phyloP scores from a whole-genome alignment of 2,329 filamentous ascomycete genomes.

The Rhynchosporium secalis region DNA sequence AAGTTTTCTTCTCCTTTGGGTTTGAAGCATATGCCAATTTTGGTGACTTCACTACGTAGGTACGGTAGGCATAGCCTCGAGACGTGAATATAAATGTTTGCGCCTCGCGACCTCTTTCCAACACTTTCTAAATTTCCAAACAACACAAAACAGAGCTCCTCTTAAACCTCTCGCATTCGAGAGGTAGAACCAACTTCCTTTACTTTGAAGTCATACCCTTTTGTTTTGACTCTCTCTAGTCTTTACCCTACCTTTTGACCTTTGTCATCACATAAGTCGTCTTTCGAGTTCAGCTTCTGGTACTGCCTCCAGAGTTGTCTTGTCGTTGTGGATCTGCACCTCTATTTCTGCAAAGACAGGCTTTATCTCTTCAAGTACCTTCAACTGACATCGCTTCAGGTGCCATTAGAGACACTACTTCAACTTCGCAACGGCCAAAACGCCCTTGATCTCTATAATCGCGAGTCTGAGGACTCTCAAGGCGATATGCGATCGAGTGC shows the following conservation, averaged over 20 bases:
- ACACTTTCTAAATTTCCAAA: not conserved
- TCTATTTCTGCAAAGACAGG: not conserved
- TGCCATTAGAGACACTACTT: constrained; percentile 47
- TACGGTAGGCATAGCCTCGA: not conserved
- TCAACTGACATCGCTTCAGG: constrained; percentile 38
- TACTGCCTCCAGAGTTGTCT: not conserved
- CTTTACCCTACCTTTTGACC: not conserved
- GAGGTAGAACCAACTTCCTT: not conserved
- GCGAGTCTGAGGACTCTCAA: constrained; percentile 21
- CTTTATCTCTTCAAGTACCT: not conserved
- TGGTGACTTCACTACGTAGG: not conserved
- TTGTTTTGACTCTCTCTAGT: not conserved
- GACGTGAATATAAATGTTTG: not conserved
- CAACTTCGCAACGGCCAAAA: constrained; percentile 47
- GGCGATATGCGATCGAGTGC: constrained; percentile 19
- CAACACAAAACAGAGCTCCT: not conserved
- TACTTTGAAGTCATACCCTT: not conserved
- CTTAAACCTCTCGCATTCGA: not conserved
- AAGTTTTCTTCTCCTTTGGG: too few relatives aligned
- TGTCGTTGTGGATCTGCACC: not conserved
- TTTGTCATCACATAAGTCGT: not conserved
- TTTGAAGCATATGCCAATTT: not conserved
- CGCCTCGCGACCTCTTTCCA: not conserved
- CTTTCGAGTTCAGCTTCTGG: not conserved
- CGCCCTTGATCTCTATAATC: constrained; percentile 46